These are phyloP conservation scores for Sclerotinia minor DNA, from an alignment of 2,329 filamentous ascomycete species.

Conservation along the genomic window DNA sequence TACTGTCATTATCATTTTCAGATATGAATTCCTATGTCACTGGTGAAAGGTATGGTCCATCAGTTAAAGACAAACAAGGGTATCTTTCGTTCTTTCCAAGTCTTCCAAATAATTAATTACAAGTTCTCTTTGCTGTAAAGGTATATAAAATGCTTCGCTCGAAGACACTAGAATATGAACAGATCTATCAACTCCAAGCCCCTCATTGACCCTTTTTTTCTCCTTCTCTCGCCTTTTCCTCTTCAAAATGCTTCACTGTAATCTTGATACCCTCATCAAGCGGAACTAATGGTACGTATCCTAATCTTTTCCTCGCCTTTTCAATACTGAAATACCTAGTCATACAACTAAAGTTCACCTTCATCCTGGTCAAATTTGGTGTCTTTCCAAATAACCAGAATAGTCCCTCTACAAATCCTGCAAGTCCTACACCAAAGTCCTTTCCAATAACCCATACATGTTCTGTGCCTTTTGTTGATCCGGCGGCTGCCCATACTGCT, in stretches of 20 bases:
- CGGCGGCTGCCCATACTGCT: constrained; percentile 64
- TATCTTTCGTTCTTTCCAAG: not conserved
- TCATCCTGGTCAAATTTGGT: constrained; percentile 50
- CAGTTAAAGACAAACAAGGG: not conserved
- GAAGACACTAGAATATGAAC: not conserved
- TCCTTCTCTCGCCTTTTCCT: constrained; percentile 32
- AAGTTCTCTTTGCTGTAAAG: not conserved
- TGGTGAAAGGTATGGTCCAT: not conserved
- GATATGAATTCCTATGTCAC: not conserved
- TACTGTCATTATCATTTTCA: not conserved
- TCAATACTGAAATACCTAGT: constrained; percentile 75
- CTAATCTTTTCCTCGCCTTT: constrained; percentile 70
- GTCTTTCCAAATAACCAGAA: constrained; percentile 52
- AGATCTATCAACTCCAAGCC: not conserved
- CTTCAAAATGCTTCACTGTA: constrained; percentile 36
- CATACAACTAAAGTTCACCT: constrained; percentile 67
- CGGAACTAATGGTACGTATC: constrained; percentile 66
- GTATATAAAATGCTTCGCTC: not conserved
- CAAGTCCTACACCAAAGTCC: constrained; percentile 49
- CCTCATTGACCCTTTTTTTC: constrained; percentile 36
- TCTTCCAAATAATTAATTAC: constrained; percentile 15
- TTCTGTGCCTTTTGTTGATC: constrained; percentile 52
- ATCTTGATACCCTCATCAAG: constrained; percentile 61
- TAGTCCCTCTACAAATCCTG: constrained; percentile 52
- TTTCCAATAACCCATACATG: constrained; percentile 57